phyloP scores from a whole-genome alignment of 345 rosid species.

The Diplotaxis tenuifolia region DNA sequence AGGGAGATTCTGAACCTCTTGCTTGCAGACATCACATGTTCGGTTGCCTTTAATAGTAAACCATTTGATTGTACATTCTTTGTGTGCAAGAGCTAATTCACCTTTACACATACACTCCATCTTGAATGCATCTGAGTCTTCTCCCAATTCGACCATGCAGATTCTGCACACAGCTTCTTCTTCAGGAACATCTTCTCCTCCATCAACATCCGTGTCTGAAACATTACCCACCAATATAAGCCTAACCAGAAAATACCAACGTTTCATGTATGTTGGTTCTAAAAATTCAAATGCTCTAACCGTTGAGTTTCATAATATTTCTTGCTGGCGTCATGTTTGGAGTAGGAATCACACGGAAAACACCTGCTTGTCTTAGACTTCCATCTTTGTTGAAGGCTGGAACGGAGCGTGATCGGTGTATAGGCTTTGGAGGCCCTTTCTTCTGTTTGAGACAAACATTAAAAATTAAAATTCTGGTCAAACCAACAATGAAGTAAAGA shows the following conservation, averaged over 20 bases:
- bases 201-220: conserved; percentile 62
- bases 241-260: background rate
- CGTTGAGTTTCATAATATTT: conserved; percentile 18
- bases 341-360: conserved; percentile 70
- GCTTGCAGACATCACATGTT: conserved; percentile 93
- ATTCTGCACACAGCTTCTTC: conserved; percentile 97
- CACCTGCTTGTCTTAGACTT: conserved; percentile 44
- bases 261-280: background rate
- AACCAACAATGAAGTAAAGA: conserved; percentile 9
- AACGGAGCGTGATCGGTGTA: conserved; percentile 89
- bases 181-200: conserved; percentile 80
- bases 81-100: conserved; percentile 85
- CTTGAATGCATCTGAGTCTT: conserved; percentile 84
- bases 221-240: conserved; percentile 64
- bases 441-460: conserved; percentile 21
- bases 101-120: conserved; percentile 99
- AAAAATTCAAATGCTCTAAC: background rate
- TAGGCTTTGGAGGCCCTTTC: conserved; percentile 49
- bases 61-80: conserved; percentile 93
- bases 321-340: conserved; percentile 44
- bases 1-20: conserved; percentile 88
- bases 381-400: conserved; percentile 68
- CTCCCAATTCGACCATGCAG: conserved; percentile 80
- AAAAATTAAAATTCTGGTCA: conserved; percentile 35
- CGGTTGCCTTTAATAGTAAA: conserved; percentile 96